These are phyloP conservation scores for Cucurbitaria berberidis DNA, from an alignment of 2,329 filamentous ascomycete species.

Conservation along the genomic window DNA sequence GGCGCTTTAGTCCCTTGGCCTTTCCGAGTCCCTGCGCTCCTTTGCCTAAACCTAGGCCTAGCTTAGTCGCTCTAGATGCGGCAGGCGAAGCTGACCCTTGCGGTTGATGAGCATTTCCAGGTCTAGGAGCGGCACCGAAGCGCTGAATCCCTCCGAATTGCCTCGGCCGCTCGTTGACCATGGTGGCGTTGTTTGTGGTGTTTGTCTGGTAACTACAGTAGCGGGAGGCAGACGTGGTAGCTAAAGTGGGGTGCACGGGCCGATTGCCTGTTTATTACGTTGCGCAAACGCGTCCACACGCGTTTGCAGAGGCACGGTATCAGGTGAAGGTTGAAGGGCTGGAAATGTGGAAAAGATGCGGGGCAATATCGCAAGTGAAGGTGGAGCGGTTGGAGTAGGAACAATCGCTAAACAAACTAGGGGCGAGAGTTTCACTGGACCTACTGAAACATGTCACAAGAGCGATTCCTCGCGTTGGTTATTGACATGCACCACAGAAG, in stretches of 20 bases:
- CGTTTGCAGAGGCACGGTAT: slow-evolving; percentile 15
- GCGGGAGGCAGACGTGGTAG: neutral
- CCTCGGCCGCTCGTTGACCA: slow-evolving; percentile 15
- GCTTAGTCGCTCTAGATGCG: slow-evolving; percentile 16
- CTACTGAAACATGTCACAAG: neutral
- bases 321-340: slow-evolving; percentile 17
- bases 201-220: neutral
- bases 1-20: slow-evolving; percentile 26
- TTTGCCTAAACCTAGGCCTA: slow-evolving; percentile 29
- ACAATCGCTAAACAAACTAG: neutral
- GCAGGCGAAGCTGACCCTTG: neutral
- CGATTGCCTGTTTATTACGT: neutral
- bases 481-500: neutral
- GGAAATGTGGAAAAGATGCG: slow-evolving; percentile 9
- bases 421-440: neutral
- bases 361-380: slow-evolving; percentile 3
- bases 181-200: slow-evolving; percentile 6
- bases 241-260: neutral
- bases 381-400: neutral
- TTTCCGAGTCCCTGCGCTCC: slow-evolving; percentile 22
- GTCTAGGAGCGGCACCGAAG: slow-evolving; percentile 6
- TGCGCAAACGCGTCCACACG: slow-evolving; percentile 15
- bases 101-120: slow-evolving; percentile 4
- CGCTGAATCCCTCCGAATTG: slow-evolving; percentile 17
- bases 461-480: neutral